Percentiles rank a stretch among this genome's conserved stretches.
These are phyloP conservation scores for Schwanniomyces polymorphus DNA, from an alignment of 805 yeast species.

Conservation along the genomic window DNA sequence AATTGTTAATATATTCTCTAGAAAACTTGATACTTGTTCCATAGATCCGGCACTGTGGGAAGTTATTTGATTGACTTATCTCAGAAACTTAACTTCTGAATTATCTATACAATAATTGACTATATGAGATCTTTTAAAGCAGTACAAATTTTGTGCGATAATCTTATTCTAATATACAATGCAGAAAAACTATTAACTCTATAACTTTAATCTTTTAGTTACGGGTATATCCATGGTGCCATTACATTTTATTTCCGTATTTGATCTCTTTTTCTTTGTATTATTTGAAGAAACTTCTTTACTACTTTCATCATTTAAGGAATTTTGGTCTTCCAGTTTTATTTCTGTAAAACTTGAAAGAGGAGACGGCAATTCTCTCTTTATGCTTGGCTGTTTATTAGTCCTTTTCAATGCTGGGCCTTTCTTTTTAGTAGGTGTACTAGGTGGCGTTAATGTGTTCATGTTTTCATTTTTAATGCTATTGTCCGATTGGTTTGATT, in stretches of 20 bases:
- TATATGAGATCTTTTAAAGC: not conserved
- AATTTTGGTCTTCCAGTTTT: constrained; percentile 1
- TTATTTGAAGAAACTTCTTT: not conserved
- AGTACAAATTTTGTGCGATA: not conserved
- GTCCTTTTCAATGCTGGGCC: constrained; percentile 20
- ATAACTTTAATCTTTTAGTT: not conserved
- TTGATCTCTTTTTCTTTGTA: not conserved
- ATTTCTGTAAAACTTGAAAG: constrained; percentile 30
- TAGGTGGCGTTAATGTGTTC: constrained; percentile 30
- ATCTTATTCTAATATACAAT: not conserved
- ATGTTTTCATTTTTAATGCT: constrained; percentile 4
- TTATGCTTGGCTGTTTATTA: constrained; percentile 10
- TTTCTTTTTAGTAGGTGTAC: constrained; percentile 29
- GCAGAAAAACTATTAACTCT: not conserved
- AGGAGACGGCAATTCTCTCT: constrained; percentile 31
- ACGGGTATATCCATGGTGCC: not conserved
- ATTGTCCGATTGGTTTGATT: not conserved
- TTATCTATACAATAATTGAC: not conserved
- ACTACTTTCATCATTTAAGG: not conserved
- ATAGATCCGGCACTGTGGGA: constrained; percentile 9
- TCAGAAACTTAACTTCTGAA: not conserved
- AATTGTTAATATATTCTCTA: constrained; percentile 34
- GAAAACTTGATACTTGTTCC: constrained; percentile 39
- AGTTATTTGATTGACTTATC: not conserved
- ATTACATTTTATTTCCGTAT: not conserved